Evolutionary conservation across 805 yeast species (phyloP).

Genomic region (Candida sonorensis): DNA sequence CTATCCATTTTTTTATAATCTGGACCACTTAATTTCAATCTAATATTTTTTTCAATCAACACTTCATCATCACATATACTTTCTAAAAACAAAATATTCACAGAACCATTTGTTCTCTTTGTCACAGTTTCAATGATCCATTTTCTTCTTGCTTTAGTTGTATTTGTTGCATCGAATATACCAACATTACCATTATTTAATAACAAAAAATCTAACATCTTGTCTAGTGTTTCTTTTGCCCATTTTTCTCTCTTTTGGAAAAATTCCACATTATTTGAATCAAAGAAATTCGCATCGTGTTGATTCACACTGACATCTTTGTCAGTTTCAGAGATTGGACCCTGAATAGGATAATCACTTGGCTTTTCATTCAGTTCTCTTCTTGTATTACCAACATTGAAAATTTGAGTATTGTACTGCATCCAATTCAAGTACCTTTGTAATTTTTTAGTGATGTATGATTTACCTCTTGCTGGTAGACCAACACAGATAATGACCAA

Average conservation of each 20-base stretch:
- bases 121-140: conserved; percentile 33
- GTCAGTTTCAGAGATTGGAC: conserved; percentile 22
- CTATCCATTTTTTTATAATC: conserved; percentile 87
- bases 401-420: conserved; percentile 57
- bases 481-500: conserved; percentile 70
- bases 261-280: conserved; percentile 36
- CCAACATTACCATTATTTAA: conserved; percentile 42
- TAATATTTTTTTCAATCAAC: conserved; percentile 76
- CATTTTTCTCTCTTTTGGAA: conserved; percentile 40
- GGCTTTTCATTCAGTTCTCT: conserved; percentile 44
- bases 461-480: conserved; percentile 72
- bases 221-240: conserved; percentile 45
- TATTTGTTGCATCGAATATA: conserved; percentile 56
- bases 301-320: conserved; percentile 21
- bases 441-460: conserved; percentile 61
- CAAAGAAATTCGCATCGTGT: conserved; percentile 37
- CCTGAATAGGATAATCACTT: conserved; percentile 29
- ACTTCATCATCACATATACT: conserved; percentile 77
- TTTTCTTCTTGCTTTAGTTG: conserved; percentile 38
- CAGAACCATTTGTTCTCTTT: conserved; percentile 24
- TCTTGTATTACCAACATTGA: conserved; percentile 71
- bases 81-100: conserved; percentile 47
- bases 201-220: conserved; percentile 35
- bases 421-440: conserved; percentile 52
- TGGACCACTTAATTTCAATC: conserved; percentile 85